phyloP scores from a whole-genome alignment of 163 green algal genomes.

The Scenedesmus sp. region DNA sequence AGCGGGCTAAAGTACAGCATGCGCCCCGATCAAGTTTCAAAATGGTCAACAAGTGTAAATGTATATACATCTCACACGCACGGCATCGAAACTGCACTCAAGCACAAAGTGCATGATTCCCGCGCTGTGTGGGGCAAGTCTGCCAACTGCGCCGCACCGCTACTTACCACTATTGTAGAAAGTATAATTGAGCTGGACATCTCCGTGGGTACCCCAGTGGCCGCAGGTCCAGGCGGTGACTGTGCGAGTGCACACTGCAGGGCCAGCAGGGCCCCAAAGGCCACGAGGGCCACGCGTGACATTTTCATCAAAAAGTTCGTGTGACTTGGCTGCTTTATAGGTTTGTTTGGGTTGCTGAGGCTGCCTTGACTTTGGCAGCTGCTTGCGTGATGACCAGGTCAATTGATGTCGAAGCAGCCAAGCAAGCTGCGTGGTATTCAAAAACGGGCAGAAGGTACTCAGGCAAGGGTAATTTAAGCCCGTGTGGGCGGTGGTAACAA shows the following conservation, averaged over 20 bases:
- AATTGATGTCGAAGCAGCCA: neutral
- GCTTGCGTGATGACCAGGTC: neutral
- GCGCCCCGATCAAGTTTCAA: neutral
- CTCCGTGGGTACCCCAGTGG: conserved; percentile 30
- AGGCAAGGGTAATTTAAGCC: neutral
- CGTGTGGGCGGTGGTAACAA: neutral
- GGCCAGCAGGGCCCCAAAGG: conserved; percentile 23
- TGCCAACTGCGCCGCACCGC: neutral
- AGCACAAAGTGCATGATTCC: neutral
- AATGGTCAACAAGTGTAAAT: neutral
- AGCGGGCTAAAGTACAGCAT: neutral
- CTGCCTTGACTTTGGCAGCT: neutral
- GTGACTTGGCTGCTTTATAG: neutral
- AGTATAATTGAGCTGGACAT: conserved; percentile 35
- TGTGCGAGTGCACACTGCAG: conserved; percentile 28
- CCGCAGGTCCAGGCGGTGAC: neutral
- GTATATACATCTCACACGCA: neutral
- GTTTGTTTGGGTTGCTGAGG: neutral
- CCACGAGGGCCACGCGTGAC: neutral
- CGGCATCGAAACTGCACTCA: neutral
- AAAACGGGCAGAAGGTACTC: neutral
- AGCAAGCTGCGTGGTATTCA: neutral
- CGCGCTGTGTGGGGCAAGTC: neutral
- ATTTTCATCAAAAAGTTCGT: neutral
- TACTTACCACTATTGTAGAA: conserved; percentile 50